Base-by-base conservation (phyloP, 352 stramenopile species). In the Phytophthora brassicae region DNA sequence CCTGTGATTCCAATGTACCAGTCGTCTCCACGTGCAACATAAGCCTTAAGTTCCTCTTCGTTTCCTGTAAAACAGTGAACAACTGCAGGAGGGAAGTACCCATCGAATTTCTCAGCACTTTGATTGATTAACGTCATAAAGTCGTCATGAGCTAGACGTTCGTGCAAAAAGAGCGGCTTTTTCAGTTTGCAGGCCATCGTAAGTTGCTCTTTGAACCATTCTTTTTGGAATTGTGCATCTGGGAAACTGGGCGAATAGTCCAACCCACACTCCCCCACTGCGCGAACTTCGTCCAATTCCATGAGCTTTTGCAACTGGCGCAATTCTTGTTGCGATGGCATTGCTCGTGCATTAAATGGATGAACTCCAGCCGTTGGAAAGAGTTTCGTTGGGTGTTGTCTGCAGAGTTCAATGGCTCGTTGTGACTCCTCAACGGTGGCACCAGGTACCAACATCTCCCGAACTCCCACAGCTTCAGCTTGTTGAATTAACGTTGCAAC, bases 61-160 rank as follows among this genome's bases (percentile, higher is more conserved):
- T 57, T 85, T 16, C 90, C 89, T 13, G 92, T 98, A 64, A 97
- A 98, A 69, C 92, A 98, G 73, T 98, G 92, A 16, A 98, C 86
- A 29, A 96, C 71, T 9, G 83, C 81, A 14, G 79, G 74, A 0
- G 77, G 76, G 22, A 86, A 69, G 29, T 83, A 78, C 4, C 72
- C 75, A 13, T 57, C 28, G 6, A 56, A 68, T 8, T 84, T 65
- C 17, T 39, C n/a, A 7, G 73, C 62, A 24, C 75, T 74, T 43
- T 84, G 63, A 41, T 86, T 72, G 33, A 98, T 77, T 3, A 94
- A 44, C 11, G 70, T 59, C 17, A 95, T 53, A 52, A 95, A 86
- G 57, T 97, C 82, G 22, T 66, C 38, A 64, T 94, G 78, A 7
- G 90, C 91, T 26, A 88, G 71, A 14, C 85, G 78, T 56, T 93